Evolutionary conservation across 345 rosid species (phyloP).

Genomic region (Hibiscus syriacus): DNA sequence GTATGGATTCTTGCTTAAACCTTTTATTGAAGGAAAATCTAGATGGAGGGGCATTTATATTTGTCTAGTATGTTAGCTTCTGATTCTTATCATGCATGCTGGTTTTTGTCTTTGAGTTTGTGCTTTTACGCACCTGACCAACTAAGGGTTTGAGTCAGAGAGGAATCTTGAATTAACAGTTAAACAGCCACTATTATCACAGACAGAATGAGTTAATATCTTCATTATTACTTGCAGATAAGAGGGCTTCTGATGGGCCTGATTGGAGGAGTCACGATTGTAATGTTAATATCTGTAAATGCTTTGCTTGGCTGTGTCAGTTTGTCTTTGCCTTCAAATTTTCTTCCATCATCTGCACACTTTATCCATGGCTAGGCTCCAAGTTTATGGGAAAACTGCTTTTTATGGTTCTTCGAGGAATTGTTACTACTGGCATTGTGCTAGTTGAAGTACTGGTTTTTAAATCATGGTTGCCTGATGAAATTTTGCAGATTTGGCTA

Average conservation of each 20-base stretch:
- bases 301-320: slow-evolving; percentile 48
- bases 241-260: slow-evolving; percentile 49
- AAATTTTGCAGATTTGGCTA: slow-evolving; percentile 74
- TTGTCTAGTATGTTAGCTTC: background rate
- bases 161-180: background rate
- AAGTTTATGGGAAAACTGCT: slow-evolving; percentile 35
- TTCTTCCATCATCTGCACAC: slow-evolving; percentile 41
- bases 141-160: background rate
- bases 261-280: slow-evolving; percentile 58
- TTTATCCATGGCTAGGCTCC: slow-evolving; percentile 35
- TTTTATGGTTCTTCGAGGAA: slow-evolving; percentile 43
- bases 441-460: slow-evolving; percentile 83
- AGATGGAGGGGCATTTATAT: background rate
- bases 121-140: background rate
- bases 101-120: background rate
- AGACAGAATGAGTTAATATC: background rate
- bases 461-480: slow-evolving; percentile 79
- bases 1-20: slow-evolving; percentile 28
- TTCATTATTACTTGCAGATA: slow-evolving; percentile 38
- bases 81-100: background rate
- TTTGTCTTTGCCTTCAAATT: slow-evolving; percentile 57
- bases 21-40: background rate
- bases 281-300: slow-evolving; percentile 49
- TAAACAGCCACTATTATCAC: background rate
- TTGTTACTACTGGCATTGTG: slow-evolving; percentile 24